phyloP scores from a whole-genome alignment of 495 filamentous ascomycete species.

The Trypethelium eluteriae region DNA sequence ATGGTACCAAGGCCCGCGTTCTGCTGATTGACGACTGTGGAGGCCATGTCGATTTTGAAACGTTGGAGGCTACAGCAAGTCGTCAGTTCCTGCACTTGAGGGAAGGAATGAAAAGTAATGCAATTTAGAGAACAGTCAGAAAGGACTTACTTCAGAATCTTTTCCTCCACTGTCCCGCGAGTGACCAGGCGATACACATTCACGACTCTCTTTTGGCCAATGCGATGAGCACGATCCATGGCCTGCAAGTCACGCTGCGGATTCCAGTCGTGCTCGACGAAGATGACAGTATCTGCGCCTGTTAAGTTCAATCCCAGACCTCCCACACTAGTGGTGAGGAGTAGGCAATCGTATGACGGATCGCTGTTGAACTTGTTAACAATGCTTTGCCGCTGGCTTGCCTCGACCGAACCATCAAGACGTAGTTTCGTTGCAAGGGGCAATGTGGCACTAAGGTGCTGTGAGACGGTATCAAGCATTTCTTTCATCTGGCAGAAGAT shows the following conservation, averaged over 20 bases:
- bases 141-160: conserved; percentile 74
- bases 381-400: conserved; percentile 83
- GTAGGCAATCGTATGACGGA: conserved; percentile 84
- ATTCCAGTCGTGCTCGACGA: conserved; percentile 99
- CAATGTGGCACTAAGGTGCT: conserved; percentile 74
- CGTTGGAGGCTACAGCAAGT: conserved; percentile 68
- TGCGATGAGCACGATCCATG: conserved; percentile 97
- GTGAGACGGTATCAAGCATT: conserved; percentile 91
- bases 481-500: conserved; percentile 99
- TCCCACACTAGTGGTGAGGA: conserved; percentile 90
- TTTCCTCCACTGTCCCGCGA: conserved; percentile 92
- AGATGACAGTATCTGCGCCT: conserved; percentile 96
- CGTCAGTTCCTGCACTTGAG: not conserved
- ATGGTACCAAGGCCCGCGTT: conserved; percentile 91
- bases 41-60: conserved; percentile 98
- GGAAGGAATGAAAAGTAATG: conserved; percentile 12
- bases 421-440: conserved; percentile 83
- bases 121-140: not conserved
- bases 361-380: conserved; percentile 98
- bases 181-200: conserved; percentile 98
- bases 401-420: conserved; percentile 84
- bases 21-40: conserved; percentile 97
- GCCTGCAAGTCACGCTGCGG: conserved; percentile 97
- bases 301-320: conserved; percentile 92
- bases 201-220: conserved; percentile 98